Evolutionary conservation across 352 stramenopile species (phyloP).

Genomic region (Phytophthora pseudosyringae): DNA sequence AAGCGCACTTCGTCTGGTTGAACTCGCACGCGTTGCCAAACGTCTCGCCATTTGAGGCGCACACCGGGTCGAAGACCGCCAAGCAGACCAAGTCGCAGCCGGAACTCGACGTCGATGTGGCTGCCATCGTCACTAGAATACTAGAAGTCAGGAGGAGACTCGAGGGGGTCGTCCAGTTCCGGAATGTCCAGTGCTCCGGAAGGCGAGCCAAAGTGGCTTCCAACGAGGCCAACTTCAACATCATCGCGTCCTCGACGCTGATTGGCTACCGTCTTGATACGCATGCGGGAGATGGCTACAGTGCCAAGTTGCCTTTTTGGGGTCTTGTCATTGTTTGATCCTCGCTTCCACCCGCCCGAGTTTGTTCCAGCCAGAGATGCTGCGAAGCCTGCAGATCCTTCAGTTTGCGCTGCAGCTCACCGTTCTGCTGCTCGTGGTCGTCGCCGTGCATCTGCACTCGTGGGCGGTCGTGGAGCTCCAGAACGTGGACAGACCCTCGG

Average conservation of each 20-base stretch:
- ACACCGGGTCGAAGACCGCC: constrained; percentile 48
- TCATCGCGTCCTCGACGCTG: constrained; percentile 26
- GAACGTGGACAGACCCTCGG: background rate
- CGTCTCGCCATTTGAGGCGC: constrained; percentile 57
- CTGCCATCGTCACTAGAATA: background rate
- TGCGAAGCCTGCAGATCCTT: constrained; percentile 26
- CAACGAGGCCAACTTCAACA: constrained; percentile 12
- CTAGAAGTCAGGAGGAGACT: background rate
- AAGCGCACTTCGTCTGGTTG: constrained; percentile 45
- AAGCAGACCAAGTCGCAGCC: constrained; percentile 32
- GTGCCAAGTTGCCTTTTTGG: background rate
- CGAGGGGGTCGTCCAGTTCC: constrained; percentile 3
- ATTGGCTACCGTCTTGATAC: constrained; percentile 31
- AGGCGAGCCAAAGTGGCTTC: constrained; percentile 9
- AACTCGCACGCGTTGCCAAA: constrained; percentile 65
- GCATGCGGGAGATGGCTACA: constrained; percentile 31
- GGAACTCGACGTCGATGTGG: background rate
- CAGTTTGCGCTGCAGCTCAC: constrained; percentile 34
- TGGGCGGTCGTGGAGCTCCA: constrained; percentile 45
- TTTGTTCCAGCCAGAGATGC: constrained; percentile 12
- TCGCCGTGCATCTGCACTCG: constrained; percentile 36
- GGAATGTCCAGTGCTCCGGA: constrained; percentile 23
- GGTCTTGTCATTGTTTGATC: constrained; percentile 3
- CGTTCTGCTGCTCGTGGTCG: constrained; percentile 36
- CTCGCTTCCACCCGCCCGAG: background rate